Percentiles rank a stretch among this genome's conserved stretches.
Conservation (phyloP, 1,139 yeast species). For the Zygotorulaspora mrakii region DNA sequence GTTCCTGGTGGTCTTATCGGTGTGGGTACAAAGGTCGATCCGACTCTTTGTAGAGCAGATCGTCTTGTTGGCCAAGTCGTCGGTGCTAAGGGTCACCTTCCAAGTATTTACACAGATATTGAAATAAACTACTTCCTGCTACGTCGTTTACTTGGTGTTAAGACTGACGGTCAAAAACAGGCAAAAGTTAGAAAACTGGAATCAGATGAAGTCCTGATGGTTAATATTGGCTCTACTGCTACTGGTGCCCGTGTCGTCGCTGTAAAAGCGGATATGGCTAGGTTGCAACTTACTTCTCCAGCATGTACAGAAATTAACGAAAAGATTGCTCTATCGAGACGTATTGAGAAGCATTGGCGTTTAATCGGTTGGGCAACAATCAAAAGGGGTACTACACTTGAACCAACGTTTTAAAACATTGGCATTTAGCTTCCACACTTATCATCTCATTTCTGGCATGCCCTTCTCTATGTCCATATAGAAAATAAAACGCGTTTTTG, state of each 20-base stretch:
- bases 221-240: slow-evolving; percentile 97
- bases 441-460: slow-evolving; percentile 11
- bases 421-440: slow-evolving; percentile 7
- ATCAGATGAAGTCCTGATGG: slow-evolving; percentile 95
- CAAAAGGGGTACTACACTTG: slow-evolving; percentile 87
- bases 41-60: slow-evolving; percentile 98
- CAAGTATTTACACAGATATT: slow-evolving; percentile 93
- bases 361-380: slow-evolving; percentile 99
- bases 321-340: slow-evolving; percentile 96
- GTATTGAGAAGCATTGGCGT: slow-evolving; percentile 99
- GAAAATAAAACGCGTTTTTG: slow-evolving; percentile 6
- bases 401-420: slow-evolving; percentile 48
- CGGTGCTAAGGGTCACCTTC: slow-evolving; percentile 94
- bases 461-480: slow-evolving; percentile 11
- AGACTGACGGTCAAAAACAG: slow-evolving; percentile 96
- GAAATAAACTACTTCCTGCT: slow-evolving; percentile 95
- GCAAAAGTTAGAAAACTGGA: slow-evolving; percentile 95
- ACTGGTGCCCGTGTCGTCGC: slow-evolving; percentile 99
- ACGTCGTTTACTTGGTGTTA: slow-evolving; percentile 96
- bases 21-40: slow-evolving; percentile 98
- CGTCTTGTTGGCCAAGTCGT: slow-evolving; percentile 98
- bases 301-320: slow-evolving; percentile 98
- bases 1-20: slow-evolving; percentile 99
- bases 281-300: slow-evolving; percentile 92
- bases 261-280: slow-evolving; percentile 98